phyloP scores from a whole-genome alignment of 164 flowering plant genomes.

The Nymphaea colorata region DNA sequence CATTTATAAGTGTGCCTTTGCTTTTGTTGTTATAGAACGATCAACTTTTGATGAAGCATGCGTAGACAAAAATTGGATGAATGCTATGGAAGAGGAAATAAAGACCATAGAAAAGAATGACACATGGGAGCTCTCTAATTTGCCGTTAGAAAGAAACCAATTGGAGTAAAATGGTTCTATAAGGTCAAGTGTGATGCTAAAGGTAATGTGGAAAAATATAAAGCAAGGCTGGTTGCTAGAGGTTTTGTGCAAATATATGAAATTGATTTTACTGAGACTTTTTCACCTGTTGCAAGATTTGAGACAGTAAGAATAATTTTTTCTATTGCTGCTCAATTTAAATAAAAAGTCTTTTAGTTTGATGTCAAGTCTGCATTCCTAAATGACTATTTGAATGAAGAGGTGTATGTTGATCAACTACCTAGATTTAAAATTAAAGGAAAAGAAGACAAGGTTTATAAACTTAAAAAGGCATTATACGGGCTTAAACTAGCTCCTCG shows the following conservation, averaged over 20 bases:
- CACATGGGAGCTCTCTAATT: not conserved
- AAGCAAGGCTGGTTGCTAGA: not conserved
- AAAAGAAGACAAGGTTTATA: not conserved
- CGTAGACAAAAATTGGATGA: not conserved
- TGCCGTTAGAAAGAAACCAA: not conserved
- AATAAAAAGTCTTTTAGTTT: not conserved
- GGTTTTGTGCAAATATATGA: not conserved
- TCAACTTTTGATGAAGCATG: not conserved
- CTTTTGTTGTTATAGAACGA: not conserved
- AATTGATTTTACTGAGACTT: not conserved
- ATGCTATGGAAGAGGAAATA: not conserved
- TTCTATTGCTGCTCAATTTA: not conserved
- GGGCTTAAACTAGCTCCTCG: not conserved
- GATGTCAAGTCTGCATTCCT: not conserved
- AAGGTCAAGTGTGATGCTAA: not conserved
- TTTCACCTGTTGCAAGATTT: not conserved
- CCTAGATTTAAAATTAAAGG: not conserved
- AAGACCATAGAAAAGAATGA: not conserved
- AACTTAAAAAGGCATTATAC: too few relatives aligned
- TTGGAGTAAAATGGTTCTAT: constrained; percentile 2
- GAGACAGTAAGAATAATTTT: not conserved
- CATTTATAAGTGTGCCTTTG: too few relatives aligned
- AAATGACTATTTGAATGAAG: not conserved
- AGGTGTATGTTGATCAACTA: not conserved
- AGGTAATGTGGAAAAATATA: not conserved